Conservation (phyloP, 768 basidiomycete genomes). For the Pseudohyphozyma bogoriensis region DNA sequence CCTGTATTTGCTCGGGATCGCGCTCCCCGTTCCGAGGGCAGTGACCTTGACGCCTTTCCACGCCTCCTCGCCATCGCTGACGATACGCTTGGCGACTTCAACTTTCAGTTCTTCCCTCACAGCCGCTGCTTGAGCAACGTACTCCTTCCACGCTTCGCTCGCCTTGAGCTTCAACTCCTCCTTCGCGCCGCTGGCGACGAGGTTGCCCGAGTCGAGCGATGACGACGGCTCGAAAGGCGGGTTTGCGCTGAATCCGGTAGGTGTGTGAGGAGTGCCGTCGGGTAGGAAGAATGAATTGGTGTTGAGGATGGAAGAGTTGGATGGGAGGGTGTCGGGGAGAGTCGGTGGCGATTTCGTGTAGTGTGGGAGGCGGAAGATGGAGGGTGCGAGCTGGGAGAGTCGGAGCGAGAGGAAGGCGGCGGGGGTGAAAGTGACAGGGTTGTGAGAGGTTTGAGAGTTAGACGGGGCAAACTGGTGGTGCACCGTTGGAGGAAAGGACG, state of each 20-base stretch:
- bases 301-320: not conserved
- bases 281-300: conserved; percentile 35
- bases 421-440: conserved; percentile 55
- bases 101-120: no score
- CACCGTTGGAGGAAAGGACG: conserved; percentile 1
- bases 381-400: conserved; percentile 58
- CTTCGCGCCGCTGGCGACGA: conserved; percentile 10
- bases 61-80: no score
- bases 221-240: conserved; percentile 19
- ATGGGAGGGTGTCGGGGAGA: not conserved
- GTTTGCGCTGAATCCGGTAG: not conserved
- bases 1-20: conserved; percentile 71
- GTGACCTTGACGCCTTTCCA: conserved; percentile 62
- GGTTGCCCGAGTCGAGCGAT: conserved; percentile 7
- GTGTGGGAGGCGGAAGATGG: conserved; percentile 62
- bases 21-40: conserved; percentile 80
- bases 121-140: conserved; percentile 26
- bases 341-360: conserved; percentile 34
- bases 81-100: no score
- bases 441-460: conserved; percentile 50
- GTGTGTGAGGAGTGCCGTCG: conserved; percentile 4
- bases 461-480: conserved; percentile 60
- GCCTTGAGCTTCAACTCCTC: not conserved
- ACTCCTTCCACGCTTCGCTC: conserved; percentile 20
- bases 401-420: conserved; percentile 62